Percentiles rank a stretch among this genome's conserved stretches.
Conservation (phyloP, 2,329 filamentous ascomycete species). For the Neopestalotiopsis clavispora region DNA sequence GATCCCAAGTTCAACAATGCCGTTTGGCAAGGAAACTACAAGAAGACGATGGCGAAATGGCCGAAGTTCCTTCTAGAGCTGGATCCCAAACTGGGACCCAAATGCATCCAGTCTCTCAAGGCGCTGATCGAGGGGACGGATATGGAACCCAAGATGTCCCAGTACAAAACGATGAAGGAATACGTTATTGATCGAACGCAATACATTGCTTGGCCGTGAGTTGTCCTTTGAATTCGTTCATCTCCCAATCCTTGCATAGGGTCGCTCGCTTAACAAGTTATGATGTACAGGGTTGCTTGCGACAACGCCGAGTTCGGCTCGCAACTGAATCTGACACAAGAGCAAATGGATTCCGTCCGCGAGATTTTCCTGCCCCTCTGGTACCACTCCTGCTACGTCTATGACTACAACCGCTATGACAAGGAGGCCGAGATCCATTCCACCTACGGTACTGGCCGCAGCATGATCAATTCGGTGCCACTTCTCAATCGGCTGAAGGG, state of each 20-base stretch:
- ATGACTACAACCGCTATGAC: conserved; percentile 6
- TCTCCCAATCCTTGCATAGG: neutral
- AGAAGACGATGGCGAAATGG: conserved; percentile 1
- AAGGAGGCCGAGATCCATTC: conserved; percentile 5
- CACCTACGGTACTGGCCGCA: neutral
- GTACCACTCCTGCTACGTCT: conserved; percentile 5
- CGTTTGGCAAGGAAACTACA: conserved; percentile 6
- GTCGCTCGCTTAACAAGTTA: neutral
- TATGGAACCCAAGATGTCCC: conserved; percentile 6
- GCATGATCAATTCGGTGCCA: neutral
- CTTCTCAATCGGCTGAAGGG: neutral
- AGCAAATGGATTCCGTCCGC: conserved; percentile 2
- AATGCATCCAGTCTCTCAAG: neutral
- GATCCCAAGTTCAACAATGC: conserved; percentile 9
- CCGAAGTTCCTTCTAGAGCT: conserved; percentile 2
- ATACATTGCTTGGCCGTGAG: conserved; percentile 9
- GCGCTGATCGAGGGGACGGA: conserved; percentile 3
- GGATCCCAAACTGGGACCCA: conserved; percentile 1
- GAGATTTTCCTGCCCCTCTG: conserved; percentile 5
- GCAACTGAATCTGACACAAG: neutral
- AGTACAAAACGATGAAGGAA: conserved; percentile 4
- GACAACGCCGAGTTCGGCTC: conserved; percentile 7
- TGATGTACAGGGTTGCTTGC: conserved; percentile 1
- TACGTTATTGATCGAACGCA: conserved; percentile 1
- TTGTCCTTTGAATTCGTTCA: neutral